A percentile compares a stretch with the other conserved stretches of the same genome.
phyloP scores from a whole-genome alignment of 331 rosid species.

The Ulmus americana region DNA sequence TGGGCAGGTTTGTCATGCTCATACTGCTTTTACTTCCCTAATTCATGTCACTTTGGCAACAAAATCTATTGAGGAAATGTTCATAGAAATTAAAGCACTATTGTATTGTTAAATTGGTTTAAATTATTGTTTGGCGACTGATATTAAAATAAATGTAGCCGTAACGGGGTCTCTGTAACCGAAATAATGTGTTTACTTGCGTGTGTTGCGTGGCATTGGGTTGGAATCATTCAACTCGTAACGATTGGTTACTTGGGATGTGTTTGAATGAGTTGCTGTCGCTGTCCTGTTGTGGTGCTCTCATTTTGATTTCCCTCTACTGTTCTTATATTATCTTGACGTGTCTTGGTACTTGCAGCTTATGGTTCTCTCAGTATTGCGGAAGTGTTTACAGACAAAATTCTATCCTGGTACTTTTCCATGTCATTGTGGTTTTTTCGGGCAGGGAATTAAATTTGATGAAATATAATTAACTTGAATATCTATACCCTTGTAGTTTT shows the following conservation, averaged over 20 bases:
- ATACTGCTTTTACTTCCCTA: not conserved
- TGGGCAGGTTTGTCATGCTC: constrained; percentile 45
- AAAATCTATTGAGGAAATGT: not conserved
- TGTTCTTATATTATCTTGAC: not conserved
- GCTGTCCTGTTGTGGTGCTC: not conserved
- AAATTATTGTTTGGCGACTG: not conserved
- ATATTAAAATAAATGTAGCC: not conserved
- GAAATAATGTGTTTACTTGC: not conserved
- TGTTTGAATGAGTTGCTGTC: not conserved
- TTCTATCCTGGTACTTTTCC: constrained; percentile 37
- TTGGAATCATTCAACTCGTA: not conserved
- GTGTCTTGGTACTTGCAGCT: constrained; percentile 35
- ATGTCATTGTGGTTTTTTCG: not conserved
- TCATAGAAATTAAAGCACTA: not conserved
- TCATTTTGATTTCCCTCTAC: not conserved
- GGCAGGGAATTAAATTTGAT: not conserved
- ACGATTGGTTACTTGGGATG: not conserved
- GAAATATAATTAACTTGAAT: not conserved
- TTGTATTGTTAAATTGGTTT: not conserved
- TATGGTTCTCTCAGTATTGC: constrained; percentile 52
- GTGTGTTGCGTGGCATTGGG: not conserved
- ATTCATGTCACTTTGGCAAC: not conserved
- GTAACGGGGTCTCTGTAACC: too few species aligned
- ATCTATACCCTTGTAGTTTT: not conserved
- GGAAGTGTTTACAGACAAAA: constrained; percentile 39